Conservation (phyloP, 1,139 yeast genomes). For the Williopsis jadinii region DNA sequence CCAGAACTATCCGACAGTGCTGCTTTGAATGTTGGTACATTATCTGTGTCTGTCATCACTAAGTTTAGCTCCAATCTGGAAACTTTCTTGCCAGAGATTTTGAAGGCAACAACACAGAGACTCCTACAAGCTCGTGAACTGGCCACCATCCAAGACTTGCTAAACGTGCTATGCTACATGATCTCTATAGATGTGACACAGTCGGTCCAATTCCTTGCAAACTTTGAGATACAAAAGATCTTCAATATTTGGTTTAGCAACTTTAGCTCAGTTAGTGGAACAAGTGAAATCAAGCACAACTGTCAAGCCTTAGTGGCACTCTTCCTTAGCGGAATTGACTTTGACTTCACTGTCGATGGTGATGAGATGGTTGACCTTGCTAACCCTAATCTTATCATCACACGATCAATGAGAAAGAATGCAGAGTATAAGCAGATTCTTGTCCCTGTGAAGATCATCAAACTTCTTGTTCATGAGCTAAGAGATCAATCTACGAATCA, state of each 20-base stretch:
- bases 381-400: slow-evolving; percentile 54
- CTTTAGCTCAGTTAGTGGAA: slow-evolving; percentile 74
- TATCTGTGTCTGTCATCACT: slow-evolving; percentile 58
- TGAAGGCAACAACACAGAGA: slow-evolving; percentile 68
- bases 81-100: slow-evolving; percentile 48
- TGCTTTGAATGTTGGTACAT: slow-evolving; percentile 64
- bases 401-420: slow-evolving; percentile 77
- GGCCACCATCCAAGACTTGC: slow-evolving; percentile 67
- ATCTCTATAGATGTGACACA: slow-evolving; percentile 53
- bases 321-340: slow-evolving; percentile 37
- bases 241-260: slow-evolving; percentile 77
- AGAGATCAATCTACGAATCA: slow-evolving; percentile 41
- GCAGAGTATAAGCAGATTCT: slow-evolving; percentile 57
- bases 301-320: slow-evolving; percentile 64
- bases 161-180: slow-evolving; percentile 70
- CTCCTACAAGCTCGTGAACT: slow-evolving; percentile 60
- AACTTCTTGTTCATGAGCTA: slow-evolving; percentile 63
- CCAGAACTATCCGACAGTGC: slow-evolving; percentile 74
- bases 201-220: slow-evolving; percentile 52
- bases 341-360: slow-evolving; percentile 60
- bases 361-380: slow-evolving; percentile 43
- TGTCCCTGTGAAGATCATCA: slow-evolving; percentile 66
- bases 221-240: slow-evolving; percentile 34
- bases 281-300: slow-evolving; percentile 61
- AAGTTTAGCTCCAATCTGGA: slow-evolving; percentile 44